Percentiles rank a stretch among this genome's conserved stretches.
Conservation (phyloP, 495 filamentous ascomycete species). For the Delitschia confertaspora region DNA sequence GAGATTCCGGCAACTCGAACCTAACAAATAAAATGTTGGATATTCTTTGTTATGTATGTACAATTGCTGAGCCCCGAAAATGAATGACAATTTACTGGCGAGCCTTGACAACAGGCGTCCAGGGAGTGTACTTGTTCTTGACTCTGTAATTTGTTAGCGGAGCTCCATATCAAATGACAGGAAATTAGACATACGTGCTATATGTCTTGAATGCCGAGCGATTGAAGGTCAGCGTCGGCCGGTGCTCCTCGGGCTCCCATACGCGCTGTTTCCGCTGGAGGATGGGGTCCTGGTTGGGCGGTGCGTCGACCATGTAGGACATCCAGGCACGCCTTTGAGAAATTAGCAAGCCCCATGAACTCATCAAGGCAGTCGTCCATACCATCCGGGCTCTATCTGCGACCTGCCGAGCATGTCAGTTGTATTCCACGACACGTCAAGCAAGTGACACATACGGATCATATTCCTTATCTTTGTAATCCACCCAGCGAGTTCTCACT, state of each 20-base stretch:
- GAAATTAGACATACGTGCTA: conserved; percentile 62
- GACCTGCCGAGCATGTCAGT: too few relatives aligned
- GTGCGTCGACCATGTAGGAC: conserved; percentile 81
- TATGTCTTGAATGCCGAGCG: conserved; percentile 85
- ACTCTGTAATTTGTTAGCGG: conserved; percentile 27
- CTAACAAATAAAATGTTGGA: too few relatives aligned
- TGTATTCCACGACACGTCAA: background rate
- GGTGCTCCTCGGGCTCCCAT: conserved; percentile 71
- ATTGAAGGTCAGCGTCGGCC: conserved; percentile 61
- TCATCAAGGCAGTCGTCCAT: conserved; percentile 26
- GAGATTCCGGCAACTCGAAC: too few relatives aligned
- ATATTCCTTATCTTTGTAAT: conserved; percentile 81
- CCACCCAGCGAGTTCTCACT: conserved; percentile 98
- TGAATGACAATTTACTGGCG: conserved; percentile 16
- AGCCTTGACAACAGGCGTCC: conserved; percentile 33
- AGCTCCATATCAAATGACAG: background rate
- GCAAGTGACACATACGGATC: conserved; percentile 54
- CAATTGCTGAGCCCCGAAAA: conserved; percentile 4
- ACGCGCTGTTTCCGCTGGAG: conserved; percentile 52
- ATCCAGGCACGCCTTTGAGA: conserved; percentile 97
- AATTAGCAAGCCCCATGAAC: conserved; percentile 4
- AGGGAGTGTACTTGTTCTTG: conserved; percentile 35
- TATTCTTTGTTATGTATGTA: conserved; percentile 20
- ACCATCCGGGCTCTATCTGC: conserved; percentile 94
- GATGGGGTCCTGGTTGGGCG: conserved; percentile 67